Base-by-base conservation (phyloP, 805 yeast species). In the Pichia heedii region DNA sequence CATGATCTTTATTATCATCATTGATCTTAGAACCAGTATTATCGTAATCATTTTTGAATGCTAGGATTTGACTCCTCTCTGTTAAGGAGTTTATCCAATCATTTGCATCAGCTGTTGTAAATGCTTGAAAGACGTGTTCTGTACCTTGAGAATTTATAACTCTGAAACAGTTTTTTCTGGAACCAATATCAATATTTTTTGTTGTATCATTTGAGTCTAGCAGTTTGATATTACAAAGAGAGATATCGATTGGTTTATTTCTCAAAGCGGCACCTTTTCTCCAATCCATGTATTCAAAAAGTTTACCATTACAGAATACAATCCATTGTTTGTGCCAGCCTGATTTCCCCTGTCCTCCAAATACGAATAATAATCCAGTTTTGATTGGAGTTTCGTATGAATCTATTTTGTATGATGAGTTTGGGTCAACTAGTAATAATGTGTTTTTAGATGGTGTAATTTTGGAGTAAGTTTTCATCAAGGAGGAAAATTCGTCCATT, bases 321-420 rank as follows among this genome's bases (percentile, higher is more conserved):
- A 87, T 84, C 89, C 95, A 84, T 58, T 82, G 88, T 54, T 85
- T 86, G 59, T 86, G 94, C 96, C 96, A 88, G 3, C 83, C 81
- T 20, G 68, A 74, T 46, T 74, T 74, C 0, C 79, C 77, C 45
- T 74, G 77, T 0, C 81, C 82, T 0, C 80, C 79, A 32, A 74
- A 63, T 2, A 76, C 69, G 53, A 73, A 77, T n/a, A 79, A 56
- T 12, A 77, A 68, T 1, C 83, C 84, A 1, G 65, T 48, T 45
- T 59, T 60, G n/a, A 45, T 39, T 9, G 55, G 36, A 2, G 35
- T 29, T 3, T 36, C 29, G 8, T 27, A 36, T 9, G 20, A 21
- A 27, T 40, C 41, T 22, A 37, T 8, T 29, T 32, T 44, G 15
- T 43, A 41, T 2, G 45, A 21, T 5, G 37, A 33, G 8, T 42